Percentiles rank a stretch among this genome's conserved stretches.
Conservation (phyloP, 208 protist genomes). For the Acanthamoeba divionensis region DNA sequence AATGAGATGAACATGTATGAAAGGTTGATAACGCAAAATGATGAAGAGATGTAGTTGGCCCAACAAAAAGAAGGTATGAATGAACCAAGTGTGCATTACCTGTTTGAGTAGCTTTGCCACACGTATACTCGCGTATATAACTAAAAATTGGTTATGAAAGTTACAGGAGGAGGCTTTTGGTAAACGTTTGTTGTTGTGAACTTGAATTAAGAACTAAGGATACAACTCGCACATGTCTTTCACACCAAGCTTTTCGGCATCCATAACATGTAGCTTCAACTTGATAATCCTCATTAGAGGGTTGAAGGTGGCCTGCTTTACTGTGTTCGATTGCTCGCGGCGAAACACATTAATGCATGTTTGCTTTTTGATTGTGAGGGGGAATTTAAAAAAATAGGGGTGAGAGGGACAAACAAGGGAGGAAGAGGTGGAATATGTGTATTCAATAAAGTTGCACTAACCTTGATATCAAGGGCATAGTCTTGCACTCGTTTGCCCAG, state of each 20-base stretch:
- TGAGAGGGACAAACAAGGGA: not conserved
- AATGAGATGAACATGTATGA: not conserved
- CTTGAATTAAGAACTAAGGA: not conserved
- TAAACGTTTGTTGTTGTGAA: not conserved
- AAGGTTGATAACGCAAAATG: too few relatives aligned
- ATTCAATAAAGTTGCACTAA: too few relatives aligned
- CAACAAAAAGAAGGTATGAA: not conserved
- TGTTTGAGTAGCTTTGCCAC: constrained; percentile 30
- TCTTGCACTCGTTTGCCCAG: constrained; percentile 48
- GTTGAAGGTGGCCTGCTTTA: constrained; percentile 52
- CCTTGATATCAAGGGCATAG: constrained; percentile 45
- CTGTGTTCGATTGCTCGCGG: constrained; percentile 56
- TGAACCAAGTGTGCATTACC: not conserved
- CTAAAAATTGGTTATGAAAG: not conserved
- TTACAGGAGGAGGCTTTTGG: not conserved
- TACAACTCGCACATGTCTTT: constrained; percentile 59
- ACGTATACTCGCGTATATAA: constrained; percentile 30
- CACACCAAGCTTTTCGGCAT: constrained; percentile 50
- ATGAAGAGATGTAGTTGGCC: not conserved
- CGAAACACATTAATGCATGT: constrained; percentile 54
- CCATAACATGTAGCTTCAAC: constrained; percentile 52
- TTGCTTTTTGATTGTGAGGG: not conserved
- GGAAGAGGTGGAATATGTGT: not conserved
- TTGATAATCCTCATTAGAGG: constrained; percentile 53
- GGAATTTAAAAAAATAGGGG: not conserved